Evolutionary conservation across 2,329 filamentous ascomycete species (phyloP).

Genomic region (Colletotrichum lindemuthianum): DNA sequence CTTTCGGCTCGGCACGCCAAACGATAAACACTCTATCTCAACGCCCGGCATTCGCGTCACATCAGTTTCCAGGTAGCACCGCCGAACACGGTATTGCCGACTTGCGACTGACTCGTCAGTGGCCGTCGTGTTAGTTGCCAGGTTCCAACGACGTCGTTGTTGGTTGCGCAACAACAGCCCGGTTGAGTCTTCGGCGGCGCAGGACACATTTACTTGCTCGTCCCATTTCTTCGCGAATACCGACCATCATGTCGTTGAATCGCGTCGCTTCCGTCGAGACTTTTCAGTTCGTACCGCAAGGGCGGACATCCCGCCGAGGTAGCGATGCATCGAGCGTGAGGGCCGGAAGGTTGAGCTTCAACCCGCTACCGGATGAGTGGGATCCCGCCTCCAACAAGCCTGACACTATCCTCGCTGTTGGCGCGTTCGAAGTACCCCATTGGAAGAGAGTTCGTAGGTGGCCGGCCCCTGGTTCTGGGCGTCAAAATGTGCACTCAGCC

Average conservation of each 20-base stretch:
- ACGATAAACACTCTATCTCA: neutral
- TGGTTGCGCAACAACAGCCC: neutral
- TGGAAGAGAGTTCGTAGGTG: constrained; percentile 64
- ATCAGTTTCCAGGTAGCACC: neutral
- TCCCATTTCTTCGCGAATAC: too few species aligned
- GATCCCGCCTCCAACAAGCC: constrained; percentile 52
- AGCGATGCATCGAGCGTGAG: constrained; percentile 58
- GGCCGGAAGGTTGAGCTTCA: constrained; percentile 62
- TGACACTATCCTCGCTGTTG: constrained; percentile 58
- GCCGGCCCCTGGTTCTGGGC: neutral
- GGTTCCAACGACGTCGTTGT: neutral
- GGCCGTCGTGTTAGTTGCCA: neutral
- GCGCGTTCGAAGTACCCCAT: constrained; percentile 63
- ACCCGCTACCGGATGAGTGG: constrained; percentile 64
- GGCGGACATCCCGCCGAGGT: constrained; percentile 51
- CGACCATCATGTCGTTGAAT: constrained; percentile 59
- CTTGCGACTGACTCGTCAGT: neutral
- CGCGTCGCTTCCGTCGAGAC: constrained; percentile 64
- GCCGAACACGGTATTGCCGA: neutral
- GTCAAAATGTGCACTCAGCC: neutral
- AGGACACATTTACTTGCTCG: too few species aligned
- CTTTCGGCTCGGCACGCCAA: neutral
- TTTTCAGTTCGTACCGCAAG: constrained; percentile 53
- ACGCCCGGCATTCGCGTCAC: neutral
- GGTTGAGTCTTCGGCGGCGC: too few species aligned